phyloP scores from a whole-genome alignment of 768 basidiomycete genomes.

The Mrakia blollopis region DNA sequence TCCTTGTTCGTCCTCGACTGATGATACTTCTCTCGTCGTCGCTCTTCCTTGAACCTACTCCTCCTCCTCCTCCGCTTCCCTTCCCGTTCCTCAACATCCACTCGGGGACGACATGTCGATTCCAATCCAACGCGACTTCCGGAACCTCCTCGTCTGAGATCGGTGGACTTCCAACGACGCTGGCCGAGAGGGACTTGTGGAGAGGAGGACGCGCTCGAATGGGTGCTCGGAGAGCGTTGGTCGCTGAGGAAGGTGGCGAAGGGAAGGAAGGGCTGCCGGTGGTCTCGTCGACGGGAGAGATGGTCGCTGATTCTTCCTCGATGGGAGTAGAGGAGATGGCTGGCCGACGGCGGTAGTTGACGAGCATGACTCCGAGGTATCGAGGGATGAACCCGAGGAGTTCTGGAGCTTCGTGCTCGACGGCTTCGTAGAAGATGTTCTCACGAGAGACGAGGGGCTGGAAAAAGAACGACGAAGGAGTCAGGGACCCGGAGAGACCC shows the following conservation, averaged over 20 bases:
- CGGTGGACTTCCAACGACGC: conserved; percentile 4
- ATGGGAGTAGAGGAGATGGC: conserved; percentile 34
- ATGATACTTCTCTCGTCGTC: conserved; percentile 21
- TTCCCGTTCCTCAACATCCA: conserved; percentile 61
- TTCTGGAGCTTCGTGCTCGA: conserved; percentile 88
- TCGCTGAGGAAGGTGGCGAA: neutral
- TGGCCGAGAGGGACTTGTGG: conserved; percentile 10
- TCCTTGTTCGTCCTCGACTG: conserved; percentile 8
- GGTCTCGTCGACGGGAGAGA: neutral
- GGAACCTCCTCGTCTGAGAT: conserved; percentile 64
- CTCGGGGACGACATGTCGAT: conserved; percentile 93
- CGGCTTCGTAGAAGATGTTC: conserved; percentile 95
- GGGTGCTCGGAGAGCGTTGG: neutral
- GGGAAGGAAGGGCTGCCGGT: neutral
- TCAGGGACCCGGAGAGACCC: neutral
- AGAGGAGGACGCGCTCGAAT: neutral
- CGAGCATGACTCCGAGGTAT: conserved; percentile 97
- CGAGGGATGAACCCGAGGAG: conserved; percentile 92
- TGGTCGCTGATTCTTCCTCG: neutral
- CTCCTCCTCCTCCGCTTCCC: conserved; percentile 35
- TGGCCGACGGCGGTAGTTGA: conserved; percentile 79
- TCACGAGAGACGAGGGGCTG: conserved; percentile 95
- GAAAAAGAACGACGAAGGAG: conserved; percentile 35
- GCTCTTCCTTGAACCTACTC: conserved; percentile 17
- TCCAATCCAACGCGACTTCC: conserved; percentile 84